Evolutionary conservation across 1,284 basidiomycete species (phyloP).

Genomic region (Rhizoctonia solani): DNA sequence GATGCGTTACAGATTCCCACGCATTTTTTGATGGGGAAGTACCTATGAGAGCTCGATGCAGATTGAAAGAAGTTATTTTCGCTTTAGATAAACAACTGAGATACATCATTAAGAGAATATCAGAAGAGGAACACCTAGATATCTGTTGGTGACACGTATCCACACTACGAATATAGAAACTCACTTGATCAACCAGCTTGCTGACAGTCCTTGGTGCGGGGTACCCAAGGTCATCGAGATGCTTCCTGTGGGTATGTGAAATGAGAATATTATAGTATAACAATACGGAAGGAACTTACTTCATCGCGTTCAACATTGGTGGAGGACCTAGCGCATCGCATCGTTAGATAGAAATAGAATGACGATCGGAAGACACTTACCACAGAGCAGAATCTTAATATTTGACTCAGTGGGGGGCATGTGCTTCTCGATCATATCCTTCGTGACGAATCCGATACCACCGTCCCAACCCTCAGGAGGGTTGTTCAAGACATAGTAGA

Average conservation of each 20-base stretch:
- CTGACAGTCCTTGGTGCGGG: constrained; percentile 87
- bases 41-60: not conserved
- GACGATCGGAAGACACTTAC: constrained; percentile 51
- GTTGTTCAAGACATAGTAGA: constrained; percentile 94
- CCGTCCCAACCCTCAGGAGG: constrained; percentile 85
- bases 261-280: not conserved
- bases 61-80: not conserved
- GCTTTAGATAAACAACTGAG: constrained; percentile 34
- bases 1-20: not conserved
- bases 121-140: constrained; percentile 67
- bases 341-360: no score
- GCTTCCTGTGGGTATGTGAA: constrained; percentile 68
- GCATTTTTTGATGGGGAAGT: not conserved
- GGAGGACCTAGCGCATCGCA: no score
- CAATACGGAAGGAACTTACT: constrained; percentile 63
- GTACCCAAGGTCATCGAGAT: constrained; percentile 86
- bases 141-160: not conserved
- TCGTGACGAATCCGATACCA: constrained; percentile 89
- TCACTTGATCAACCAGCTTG: constrained; percentile 89
- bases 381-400: constrained; percentile 86
- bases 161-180: constrained; percentile 36
- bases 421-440: constrained; percentile 86
- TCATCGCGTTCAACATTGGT: constrained; percentile 97
- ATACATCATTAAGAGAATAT: constrained; percentile 36
- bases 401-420: constrained; percentile 65